These are phyloP conservation scores for Sanghuangporus weigelae DNA, from an alignment of 1,284 basidiomycete species.

Conservation along the genomic window DNA sequence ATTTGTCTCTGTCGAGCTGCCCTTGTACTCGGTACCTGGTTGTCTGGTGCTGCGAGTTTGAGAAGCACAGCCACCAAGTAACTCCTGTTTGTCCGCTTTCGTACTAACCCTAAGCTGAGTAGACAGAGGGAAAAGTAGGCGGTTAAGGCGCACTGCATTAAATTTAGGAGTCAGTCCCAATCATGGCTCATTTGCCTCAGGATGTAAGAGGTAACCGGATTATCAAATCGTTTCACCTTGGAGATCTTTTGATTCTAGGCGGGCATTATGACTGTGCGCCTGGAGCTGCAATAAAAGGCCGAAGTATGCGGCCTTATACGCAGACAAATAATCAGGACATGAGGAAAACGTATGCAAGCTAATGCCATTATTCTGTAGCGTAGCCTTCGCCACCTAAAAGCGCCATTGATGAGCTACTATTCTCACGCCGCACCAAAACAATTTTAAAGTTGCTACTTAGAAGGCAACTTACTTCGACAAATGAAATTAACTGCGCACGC, in stretches of 20 bases:
- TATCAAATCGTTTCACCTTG: conserved; percentile 10
- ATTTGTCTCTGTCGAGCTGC: neutral
- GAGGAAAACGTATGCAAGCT: conserved; percentile 16
- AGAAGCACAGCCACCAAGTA: neutral
- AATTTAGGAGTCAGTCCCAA: neutral
- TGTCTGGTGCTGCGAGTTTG: neutral
- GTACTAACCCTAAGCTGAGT: conserved; percentile 14
- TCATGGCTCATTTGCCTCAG: neutral
- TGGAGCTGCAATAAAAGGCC: conserved; percentile 14
- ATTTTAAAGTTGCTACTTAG: neutral
- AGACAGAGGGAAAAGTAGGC: conserved; percentile 16
- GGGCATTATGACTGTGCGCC: conserved; percentile 4
- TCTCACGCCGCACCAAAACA: conserved; percentile 9
- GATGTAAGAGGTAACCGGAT: neutral
- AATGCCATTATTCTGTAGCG: conserved; percentile 9
- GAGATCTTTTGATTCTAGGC: conserved; percentile 13
- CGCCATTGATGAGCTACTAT: neutral
- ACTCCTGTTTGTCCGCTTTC: neutral
- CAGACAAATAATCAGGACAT: conserved; percentile 8
- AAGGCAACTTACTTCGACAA: conserved; percentile 16
- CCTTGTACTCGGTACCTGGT: neutral
- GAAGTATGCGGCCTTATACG: conserved; percentile 16
- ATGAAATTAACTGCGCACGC: conserved; percentile 11
- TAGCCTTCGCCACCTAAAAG: conserved; percentile 16
- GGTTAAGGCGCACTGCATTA: conserved; percentile 12